These are phyloP conservation scores for Melastoma malabathricum DNA, from an alignment of 345 rosid genomes.

Conservation along the genomic window DNA sequence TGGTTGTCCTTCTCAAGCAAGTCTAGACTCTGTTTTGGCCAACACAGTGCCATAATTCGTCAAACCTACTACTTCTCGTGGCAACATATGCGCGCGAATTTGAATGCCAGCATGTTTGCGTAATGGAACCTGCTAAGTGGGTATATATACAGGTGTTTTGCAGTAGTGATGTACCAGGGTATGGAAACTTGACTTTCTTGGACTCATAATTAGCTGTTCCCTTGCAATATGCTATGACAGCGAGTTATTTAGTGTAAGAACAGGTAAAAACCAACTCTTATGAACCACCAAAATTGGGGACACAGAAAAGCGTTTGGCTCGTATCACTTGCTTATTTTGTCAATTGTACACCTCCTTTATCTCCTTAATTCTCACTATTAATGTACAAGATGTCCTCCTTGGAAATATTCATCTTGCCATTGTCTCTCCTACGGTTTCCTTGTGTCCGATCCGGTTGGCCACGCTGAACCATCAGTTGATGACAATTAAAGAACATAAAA, in stretches of 20 bases:
- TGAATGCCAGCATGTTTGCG: not conserved
- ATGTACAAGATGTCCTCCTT: conserved; percentile 62
- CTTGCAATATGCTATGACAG: too few species aligned
- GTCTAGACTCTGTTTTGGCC: conserved; percentile 8
- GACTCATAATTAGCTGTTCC: too few species aligned
- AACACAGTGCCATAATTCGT: conserved; percentile 12
- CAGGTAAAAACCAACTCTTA: too few species aligned
- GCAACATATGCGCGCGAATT: not conserved
- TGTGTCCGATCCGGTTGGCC: conserved; percentile 55
- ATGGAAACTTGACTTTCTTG: too few species aligned
- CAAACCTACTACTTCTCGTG: conserved; percentile 4
- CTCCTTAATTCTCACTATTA: conserved; percentile 12
- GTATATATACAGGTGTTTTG: too few species aligned
- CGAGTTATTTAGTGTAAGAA: too few species aligned
- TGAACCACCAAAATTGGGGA: conserved; percentile 3
- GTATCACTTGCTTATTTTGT: not conserved
- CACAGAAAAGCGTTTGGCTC: too few species aligned
- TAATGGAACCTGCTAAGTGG: too few species aligned
- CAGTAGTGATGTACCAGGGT: too few species aligned
- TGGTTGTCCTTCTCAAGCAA: conserved; percentile 54
- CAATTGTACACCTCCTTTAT: not conserved
- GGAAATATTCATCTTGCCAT: conserved; percentile 65
- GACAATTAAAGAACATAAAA: not conserved
- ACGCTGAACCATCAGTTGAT: conserved; percentile 25
- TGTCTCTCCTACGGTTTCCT: conserved; percentile 34